Evolutionary conservation across 441 rosid species (phyloP).

Genomic region (Geranium incanum): DNA sequence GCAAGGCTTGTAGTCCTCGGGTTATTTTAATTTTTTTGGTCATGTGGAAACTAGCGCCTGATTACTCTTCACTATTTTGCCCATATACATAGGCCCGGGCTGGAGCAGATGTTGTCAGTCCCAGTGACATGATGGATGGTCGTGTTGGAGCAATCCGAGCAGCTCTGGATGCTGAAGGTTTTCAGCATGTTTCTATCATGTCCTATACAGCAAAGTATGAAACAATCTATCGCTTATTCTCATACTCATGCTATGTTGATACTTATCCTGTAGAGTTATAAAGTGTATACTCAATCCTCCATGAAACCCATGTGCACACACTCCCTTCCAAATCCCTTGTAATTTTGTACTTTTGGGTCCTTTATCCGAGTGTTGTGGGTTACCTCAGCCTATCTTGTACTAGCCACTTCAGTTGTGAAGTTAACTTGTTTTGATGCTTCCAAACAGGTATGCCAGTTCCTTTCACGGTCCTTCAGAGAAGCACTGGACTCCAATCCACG

Average conservation of each 20-base stretch:
- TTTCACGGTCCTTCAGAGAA: slow-evolving; percentile 93
- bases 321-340: neutral
- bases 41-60: too few species aligned
- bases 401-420: neutral
- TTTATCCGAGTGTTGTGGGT: too few species aligned
- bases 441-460: slow-evolving; percentile 81
- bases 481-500: slow-evolving; percentile 92
- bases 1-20: neutral
- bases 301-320: neutral
- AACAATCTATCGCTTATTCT: neutral
- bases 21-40: too few species aligned
- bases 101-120: slow-evolving; percentile 98
- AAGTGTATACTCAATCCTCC: neutral
- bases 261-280: too few species aligned
- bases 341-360: neutral
- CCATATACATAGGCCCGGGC: slow-evolving; percentile 58
- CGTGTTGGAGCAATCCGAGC: slow-evolving; percentile 85
- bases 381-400: too few species aligned
- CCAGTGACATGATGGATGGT: slow-evolving; percentile 99
- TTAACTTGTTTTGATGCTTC: neutral
- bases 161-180: slow-evolving; percentile 92
- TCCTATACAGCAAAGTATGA: slow-evolving; percentile 90
- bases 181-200: slow-evolving; percentile 90
- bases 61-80: neutral
- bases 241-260: too few species aligned